These are phyloP conservation scores for Dicorynia guianensis DNA, from an alignment of 306 rosid species.

Conservation along the genomic window DNA sequence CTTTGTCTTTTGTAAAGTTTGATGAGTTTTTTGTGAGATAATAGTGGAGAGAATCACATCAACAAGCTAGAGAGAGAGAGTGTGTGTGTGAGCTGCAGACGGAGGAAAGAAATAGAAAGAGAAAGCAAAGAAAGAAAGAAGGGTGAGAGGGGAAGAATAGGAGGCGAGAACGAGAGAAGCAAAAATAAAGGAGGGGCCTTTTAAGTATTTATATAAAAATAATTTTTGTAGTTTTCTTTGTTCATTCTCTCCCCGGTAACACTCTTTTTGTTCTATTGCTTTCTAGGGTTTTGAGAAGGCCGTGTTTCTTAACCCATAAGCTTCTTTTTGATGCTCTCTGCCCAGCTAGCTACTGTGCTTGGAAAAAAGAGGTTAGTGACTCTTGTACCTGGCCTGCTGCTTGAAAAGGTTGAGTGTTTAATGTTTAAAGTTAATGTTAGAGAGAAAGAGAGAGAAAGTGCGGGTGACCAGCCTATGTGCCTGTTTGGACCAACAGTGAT, in stretches of 20 bases:
- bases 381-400: too few relatives aligned
- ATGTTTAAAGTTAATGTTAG: too few relatives aligned
- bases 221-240: conserved; percentile 16
- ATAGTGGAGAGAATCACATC: conserved; percentile 68
- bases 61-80: conserved; percentile 48
- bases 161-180: conserved; percentile 54
- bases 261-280: conserved; percentile 80
- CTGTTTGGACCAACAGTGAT: too few relatives aligned
- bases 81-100: conserved; percentile 39
- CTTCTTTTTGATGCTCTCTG: conserved; percentile 56
- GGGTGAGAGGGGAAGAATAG: conserved; percentile 27
- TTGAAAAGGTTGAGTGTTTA: too few relatives aligned
- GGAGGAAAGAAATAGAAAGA: conserved; percentile 40
- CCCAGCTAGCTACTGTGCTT: conserved; percentile 36
- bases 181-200: conserved; percentile 68
- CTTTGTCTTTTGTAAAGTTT: conserved; percentile 77
- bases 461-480: too few relatives aligned
- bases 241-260: conserved; percentile 29
- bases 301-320: conserved; percentile 83
- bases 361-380: conserved; percentile 4
- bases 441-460: too few relatives aligned
- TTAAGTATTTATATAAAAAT: conserved; percentile 68
- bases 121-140: conserved; percentile 48
- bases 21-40: conserved; percentile 51
- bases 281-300: conserved; percentile 82